These are phyloP conservation scores for Cymbidium sinense DNA, from an alignment of 106 monocot species.

Conservation along the genomic window DNA sequence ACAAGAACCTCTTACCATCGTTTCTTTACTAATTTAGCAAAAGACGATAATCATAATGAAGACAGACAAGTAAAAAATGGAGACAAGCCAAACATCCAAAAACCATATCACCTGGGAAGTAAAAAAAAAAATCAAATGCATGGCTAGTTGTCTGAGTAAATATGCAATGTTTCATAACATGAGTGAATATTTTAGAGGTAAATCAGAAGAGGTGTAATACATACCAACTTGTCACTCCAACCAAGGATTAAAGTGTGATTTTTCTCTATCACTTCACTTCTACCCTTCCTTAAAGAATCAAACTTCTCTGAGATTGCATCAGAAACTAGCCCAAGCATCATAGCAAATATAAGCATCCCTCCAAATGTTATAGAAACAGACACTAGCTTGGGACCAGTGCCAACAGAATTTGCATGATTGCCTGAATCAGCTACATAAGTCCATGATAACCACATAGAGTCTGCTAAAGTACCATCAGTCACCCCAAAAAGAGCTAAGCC, in stretches of 20 bases:
- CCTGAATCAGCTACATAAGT: constrained; percentile 68
- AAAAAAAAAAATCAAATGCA: neutral
- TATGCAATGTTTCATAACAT: neutral
- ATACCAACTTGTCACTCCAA: constrained; percentile 77
- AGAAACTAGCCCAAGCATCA: constrained; percentile 75
- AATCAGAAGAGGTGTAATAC: neutral
- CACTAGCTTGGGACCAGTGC: constrained; percentile 56
- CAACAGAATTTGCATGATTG: constrained; percentile 65
- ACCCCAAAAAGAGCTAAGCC: constrained; percentile 72
- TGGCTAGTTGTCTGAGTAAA: neutral
- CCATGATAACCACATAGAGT: constrained; percentile 67
- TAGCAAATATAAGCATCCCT: constrained; percentile 83
- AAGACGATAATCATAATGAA: neutral
- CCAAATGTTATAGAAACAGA: constrained; percentile 64
- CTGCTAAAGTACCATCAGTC: constrained; percentile 52
- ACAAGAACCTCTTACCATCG: neutral
- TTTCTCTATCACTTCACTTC: constrained; percentile 72
- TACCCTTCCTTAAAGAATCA: constrained; percentile 72
- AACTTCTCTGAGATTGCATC: constrained; percentile 77
- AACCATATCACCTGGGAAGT: neutral
- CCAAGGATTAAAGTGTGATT: constrained; percentile 67
- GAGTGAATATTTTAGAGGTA: neutral
- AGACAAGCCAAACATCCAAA: neutral
- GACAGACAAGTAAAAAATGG: neutral
- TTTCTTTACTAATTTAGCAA: neutral